Evolutionary conservation across 2,329 filamentous ascomycete species (phyloP), one percentile per base, ranked within the genome.

Genomic region (Claviceps maximensis): DNA sequence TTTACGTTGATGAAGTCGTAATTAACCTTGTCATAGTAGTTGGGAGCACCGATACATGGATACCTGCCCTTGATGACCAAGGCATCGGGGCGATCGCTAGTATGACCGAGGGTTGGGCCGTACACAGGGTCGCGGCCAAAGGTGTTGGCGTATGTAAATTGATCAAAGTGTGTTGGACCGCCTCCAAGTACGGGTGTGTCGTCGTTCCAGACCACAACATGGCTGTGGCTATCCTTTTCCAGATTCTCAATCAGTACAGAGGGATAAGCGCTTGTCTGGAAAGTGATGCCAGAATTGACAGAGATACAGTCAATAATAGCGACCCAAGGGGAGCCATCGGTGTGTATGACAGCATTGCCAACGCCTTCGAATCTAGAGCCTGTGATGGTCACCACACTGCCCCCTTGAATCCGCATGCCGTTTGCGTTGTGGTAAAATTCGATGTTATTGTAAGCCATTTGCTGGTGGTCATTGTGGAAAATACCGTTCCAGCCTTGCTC

Each of bases 221-320:
- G 66, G 52, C 59, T 59, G 3, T 17, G 23, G 31, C 64, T 70
- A 54, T 73, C 69, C 55, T 71, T 72, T 58, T 54, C 62, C 13
- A 73, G 60, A 56, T 73, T 74, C 49, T 73, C 70, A 21, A 73
- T 70, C 9, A 72, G 45, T 56, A 72, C 69, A 5, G 68, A 71
- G 9, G 71, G 69, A 45, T 59, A 65, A 21, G 55, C 60, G 2
- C 59, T 66, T 17, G 69, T 72, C 23, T 59, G 56, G 29, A 73
- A 66, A 0, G 67, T 70, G 15, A 69, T 61, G 8, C 71, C 71
- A 0, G 71, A 73, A 55, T 71, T 71, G 45, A 67, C 62, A 1
- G 69, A 72, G 36, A 57, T 67, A 41, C 60, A 68, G 47, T 74
- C 71, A 27, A 73, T 60, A 5, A 74, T 53, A 15, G 64, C 69